Base-by-base conservation (phyloP, 2,329 filamentous ascomycete species). In the Seiridium cupressi region DNA sequence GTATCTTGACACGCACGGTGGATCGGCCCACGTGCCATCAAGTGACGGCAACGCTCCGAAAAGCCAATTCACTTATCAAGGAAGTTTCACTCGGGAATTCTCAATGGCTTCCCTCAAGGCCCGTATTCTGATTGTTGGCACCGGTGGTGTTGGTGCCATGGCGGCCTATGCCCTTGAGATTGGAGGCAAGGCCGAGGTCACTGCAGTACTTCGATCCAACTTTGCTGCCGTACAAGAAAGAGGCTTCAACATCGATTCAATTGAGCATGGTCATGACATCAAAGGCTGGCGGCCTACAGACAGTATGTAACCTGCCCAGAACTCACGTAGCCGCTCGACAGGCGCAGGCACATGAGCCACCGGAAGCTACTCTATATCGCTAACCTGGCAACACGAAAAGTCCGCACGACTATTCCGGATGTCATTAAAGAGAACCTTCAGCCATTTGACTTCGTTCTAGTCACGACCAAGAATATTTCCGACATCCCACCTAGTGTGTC, bases 401-500 rank as follows among this genome's bases (percentile, higher is more conserved):
- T 86, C 40, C 70, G 76, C 59, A 79, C 80, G 51, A 71, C 71
- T 3, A 72, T 86, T 31, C 84, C 84, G 1, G 67, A 83, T 48
- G 72, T 82, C 4, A 58, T 63, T 8, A 32, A 59, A 2, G 63
- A 63, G 42, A 74, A 76, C 4, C 8, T 75, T 5, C 59, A 63
- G 1, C 73, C 75, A 1, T 87, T 80, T 66, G 81, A 87, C 70
- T 88, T 80, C 64, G 77, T 88, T 44, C 70, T 88, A 6, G 75
- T 82, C 44, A 77, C 80, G 4, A 88, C 84, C 8, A 89, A 89
- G 67, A 87, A 85, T 64, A 71, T 84, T 40, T 77, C 84, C 4
- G 85, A 87, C 57, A 67, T 82, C 6, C 71, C 74, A 1, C 84
- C 85, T 0, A 75, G 73, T 0, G 70, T 83, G 0, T 66, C 75